Conservation (phyloP, 495 filamentous ascomycete species). For the Venustampulla echinocandica region DNA sequence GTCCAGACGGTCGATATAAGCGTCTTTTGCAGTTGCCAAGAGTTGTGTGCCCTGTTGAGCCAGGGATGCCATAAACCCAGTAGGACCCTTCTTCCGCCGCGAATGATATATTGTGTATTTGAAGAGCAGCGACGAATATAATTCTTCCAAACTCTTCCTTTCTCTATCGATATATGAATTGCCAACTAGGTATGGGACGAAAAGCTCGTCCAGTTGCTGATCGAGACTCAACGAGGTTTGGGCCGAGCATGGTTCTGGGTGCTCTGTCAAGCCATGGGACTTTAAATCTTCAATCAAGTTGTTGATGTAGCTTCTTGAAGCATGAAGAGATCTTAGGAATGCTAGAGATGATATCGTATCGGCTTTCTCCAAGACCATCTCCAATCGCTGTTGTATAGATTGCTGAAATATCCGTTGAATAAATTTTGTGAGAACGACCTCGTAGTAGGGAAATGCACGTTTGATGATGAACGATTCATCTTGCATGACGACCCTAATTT, state of each 20-base stretch:
- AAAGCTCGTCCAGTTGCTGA: slow-evolving; percentile 93
- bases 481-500: slow-evolving; percentile 92
- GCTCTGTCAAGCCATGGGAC: slow-evolving; percentile 86
- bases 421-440: slow-evolving; percentile 85
- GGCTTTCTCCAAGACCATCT: slow-evolving; percentile 94
- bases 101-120: slow-evolving; percentile 93
- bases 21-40: slow-evolving; percentile 69
- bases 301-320: slow-evolving; percentile 77
- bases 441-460: slow-evolving; percentile 90
- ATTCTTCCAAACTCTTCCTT: slow-evolving; percentile 77
- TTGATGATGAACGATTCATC: slow-evolving; percentile 95
- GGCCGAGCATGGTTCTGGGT: slow-evolving; percentile 82
- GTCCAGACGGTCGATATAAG: slow-evolving; percentile 76
- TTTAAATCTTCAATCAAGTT: slow-evolving; percentile 87
- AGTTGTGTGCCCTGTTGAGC: slow-evolving; percentile 81
- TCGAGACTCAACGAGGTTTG: slow-evolving; percentile 80
- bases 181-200: slow-evolving; percentile 89
- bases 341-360: slow-evolving; percentile 82
- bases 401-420: slow-evolving; percentile 95
- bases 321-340: slow-evolving; percentile 84
- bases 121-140: slow-evolving; percentile 88
- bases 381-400: slow-evolving; percentile 88
- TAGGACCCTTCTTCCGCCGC: slow-evolving; percentile 69
- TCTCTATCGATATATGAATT: slow-evolving; percentile 95
- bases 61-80: slow-evolving; percentile 81